Conservation (phyloP, 2,329 filamentous ascomycete species). For the Pestalotiopsis sp. region DNA sequence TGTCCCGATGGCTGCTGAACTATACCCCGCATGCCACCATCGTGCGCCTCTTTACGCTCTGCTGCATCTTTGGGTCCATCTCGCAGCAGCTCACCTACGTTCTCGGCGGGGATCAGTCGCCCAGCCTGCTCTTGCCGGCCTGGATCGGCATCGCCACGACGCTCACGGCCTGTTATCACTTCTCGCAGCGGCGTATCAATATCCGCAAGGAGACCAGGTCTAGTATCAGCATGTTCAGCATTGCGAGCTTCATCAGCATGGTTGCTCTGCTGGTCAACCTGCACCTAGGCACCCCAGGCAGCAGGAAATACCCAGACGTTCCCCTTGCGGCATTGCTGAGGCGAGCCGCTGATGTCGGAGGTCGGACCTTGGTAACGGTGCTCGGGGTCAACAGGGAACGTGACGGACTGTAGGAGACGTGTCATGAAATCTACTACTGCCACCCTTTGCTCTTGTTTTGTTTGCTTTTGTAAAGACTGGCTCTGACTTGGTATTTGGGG, state of each 20-base stretch:
- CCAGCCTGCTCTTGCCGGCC: conserved; percentile 71
- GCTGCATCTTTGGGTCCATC: conserved; percentile 74
- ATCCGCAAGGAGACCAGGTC: conserved; percentile 79
- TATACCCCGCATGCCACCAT: conserved; percentile 82
- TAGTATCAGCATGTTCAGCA: conserved; percentile 76
- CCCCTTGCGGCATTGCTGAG: conserved; percentile 51
- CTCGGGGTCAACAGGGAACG: conserved; percentile 14
- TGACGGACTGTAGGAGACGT: conserved; percentile 1
- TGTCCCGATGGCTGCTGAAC: conserved; percentile 84
- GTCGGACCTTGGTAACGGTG: conserved; percentile 13
- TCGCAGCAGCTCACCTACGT: conserved; percentile 74
- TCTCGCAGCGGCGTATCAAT: conserved; percentile 77
- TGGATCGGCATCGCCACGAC: conserved; percentile 80
- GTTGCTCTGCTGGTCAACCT: conserved; percentile 68
- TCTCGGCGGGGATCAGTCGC: conserved; percentile 70
- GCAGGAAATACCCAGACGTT: conserved; percentile 63
- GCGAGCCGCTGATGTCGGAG: conserved; percentile 13
- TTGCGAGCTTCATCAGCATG: conserved; percentile 78
- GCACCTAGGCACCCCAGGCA: conserved; percentile 45
- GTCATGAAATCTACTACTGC: not conserved
- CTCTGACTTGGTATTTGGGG: not conserved
- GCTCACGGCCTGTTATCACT: conserved; percentile 74
- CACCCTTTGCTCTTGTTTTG: not conserved
- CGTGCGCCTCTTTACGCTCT: conserved; percentile 76
- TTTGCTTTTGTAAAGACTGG: not conserved